Base-by-base conservation (phyloP, 2,329 filamentous ascomycete species). In the Tolypocladium sp. region DNA sequence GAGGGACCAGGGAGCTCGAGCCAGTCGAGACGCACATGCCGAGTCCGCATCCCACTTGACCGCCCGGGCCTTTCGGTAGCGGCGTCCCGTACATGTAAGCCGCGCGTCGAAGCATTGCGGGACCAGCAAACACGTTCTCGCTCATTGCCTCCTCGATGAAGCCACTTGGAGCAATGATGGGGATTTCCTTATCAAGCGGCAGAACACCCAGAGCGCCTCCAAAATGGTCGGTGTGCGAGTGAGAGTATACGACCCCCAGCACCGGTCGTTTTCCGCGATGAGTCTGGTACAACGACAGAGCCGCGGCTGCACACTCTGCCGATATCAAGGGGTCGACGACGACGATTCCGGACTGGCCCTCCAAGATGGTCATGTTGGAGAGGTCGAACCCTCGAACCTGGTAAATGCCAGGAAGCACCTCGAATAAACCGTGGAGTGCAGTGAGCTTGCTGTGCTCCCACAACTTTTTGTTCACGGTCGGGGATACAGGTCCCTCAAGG, bases 321-420 rank as follows among this genome's bases (percentile, higher is more conserved):
- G 71, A 75, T 4, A 68, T 70, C 4, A 77, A 63, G 7, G 69
- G 68, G 60, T 77, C 75, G 51, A 77, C 70, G 22, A 77, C 63
- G 54, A 77, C 69, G 56, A 77, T 63, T 7, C 73, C 71, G 55
- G 9, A 13, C 64, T 64, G 17, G 68, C 62, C n/a, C 61, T 76
- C 71, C 2, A 77, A 63, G 53, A 77, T 63, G 13, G 72, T 76
- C 64, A 74, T 75, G 62, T 77, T 75, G 33, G 74, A 70, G 10
- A 77, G 53, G 59, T 77, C 75, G 17, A 76, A 64, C 4, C 70
- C 74, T 38, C 74, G 73, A 15, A 77, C 63, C 62, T 78, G 74
- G 60, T 75, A 77, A 17, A 77, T 73, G 20, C 69, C 68, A 1
- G 63, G 60, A 1, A 59, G 63, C 38, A 77, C 67, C 51, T 71